Evolutionary conservation across 2,329 filamentous ascomycete species (phyloP).

Genomic region (Penicillium sp.): DNA sequence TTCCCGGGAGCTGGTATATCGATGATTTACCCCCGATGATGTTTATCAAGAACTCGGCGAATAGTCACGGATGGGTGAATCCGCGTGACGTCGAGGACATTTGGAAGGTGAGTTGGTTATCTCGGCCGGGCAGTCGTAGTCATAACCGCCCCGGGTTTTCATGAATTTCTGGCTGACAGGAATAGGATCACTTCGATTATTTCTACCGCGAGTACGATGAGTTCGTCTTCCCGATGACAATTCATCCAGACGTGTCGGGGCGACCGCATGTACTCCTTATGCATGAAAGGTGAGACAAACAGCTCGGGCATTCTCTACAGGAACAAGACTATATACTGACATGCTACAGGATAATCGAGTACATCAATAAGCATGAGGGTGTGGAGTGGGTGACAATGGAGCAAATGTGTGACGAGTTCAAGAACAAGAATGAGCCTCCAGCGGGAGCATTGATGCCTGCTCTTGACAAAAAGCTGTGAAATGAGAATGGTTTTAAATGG

Average conservation of each 20-base stretch:
- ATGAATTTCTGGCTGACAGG: neutral
- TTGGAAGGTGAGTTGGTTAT: slow-evolving; percentile 46
- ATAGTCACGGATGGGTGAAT: slow-evolving; percentile 63
- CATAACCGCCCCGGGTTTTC: too few species aligned
- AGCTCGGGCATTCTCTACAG: neutral
- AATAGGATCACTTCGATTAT: slow-evolving; percentile 65
- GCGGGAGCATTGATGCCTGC: slow-evolving; percentile 32
- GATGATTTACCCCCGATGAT: slow-evolving; percentile 52
- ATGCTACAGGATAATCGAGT: slow-evolving; percentile 60
- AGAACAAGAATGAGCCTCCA: slow-evolving; percentile 43
- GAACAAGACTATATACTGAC: slow-evolving; percentile 2
- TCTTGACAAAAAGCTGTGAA: neutral
- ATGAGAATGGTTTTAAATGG: too few species aligned
- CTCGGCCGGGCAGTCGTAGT: slow-evolving; percentile 64
- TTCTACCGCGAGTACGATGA: slow-evolving; percentile 78
- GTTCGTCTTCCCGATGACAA: slow-evolving; percentile 77
- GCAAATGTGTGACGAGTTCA: slow-evolving; percentile 74
- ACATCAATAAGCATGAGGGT: slow-evolving; percentile 66
- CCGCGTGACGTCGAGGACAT: slow-evolving; percentile 63
- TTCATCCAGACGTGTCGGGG: slow-evolving; percentile 74
- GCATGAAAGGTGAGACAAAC: slow-evolving; percentile 65
- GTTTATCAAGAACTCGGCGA: slow-evolving; percentile 53
- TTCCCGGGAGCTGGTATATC: slow-evolving; percentile 51
- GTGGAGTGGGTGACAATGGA: slow-evolving; percentile 60
- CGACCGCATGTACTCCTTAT: slow-evolving; percentile 73